These are phyloP conservation scores for Panaeolus cyanescens DNA, from an alignment of 768 basidiomycete genomes.

Conservation along the genomic window DNA sequence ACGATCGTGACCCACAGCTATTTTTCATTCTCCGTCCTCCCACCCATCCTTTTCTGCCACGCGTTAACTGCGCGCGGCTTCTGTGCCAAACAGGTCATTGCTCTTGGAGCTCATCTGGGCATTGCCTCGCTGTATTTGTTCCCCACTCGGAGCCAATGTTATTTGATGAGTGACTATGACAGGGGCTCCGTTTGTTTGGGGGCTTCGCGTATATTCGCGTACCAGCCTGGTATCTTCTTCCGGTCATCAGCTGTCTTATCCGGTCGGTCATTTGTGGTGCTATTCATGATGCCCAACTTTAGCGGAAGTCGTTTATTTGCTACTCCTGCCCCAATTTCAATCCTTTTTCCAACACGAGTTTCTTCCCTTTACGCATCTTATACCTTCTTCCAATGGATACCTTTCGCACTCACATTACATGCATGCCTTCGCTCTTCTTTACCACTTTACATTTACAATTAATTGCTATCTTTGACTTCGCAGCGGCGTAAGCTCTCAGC, in stretches of 20 bases:
- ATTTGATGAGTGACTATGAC: not conserved
- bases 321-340: not conserved
- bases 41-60: not conserved
- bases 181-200: conserved; percentile 2
- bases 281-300: not conserved
- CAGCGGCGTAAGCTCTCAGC: not conserved
- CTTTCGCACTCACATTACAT: not conserved
- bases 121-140: not conserved
- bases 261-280: not conserved
- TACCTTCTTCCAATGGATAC: conserved; percentile 1
- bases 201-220: not conserved
- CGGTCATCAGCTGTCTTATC: not conserved
- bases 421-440: not conserved
- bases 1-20: not conserved
- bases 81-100: not conserved
- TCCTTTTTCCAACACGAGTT: not conserved
- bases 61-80: not conserved
- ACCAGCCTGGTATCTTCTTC: not conserved
- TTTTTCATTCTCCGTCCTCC: not conserved
- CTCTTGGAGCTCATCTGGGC: not conserved
- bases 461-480: not conserved
- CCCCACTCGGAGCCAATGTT: conserved; percentile 1
- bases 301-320: not conserved
- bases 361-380: not conserved
- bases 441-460: not conserved